Evolutionary conservation across 306 rosid species (phyloP), one percentile per base, ranked within the genome.

Genomic region (Urtica urens): DNA sequence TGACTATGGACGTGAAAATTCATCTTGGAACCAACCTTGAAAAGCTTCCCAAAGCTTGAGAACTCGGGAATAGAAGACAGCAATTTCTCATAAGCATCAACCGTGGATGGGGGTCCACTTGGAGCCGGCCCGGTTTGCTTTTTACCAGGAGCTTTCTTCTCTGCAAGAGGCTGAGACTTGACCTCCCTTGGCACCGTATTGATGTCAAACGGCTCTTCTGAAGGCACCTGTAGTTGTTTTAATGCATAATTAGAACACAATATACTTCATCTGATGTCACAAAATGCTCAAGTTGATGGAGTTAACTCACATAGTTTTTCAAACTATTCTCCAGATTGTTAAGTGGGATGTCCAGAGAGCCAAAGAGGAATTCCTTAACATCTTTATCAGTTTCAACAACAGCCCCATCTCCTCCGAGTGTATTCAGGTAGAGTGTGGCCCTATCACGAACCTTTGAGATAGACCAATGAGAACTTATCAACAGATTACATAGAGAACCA

Each of bases 121-220:
- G 87, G 75, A 73, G 79, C 81, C 72, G 86, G 85, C 69, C 85
- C 99, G 25, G 93, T 33, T 53, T 90, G 81, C 77, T 85, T 90
- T 79, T 85, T 85, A 63, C 99, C 83, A 41, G 86, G 71, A 46
- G 83, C 87, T 65, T 90, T 90, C 77, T 90, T 90, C 76, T 90
- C 99, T 3, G 83, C 87, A 66, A 77, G 85, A 10, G 87, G 94
- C 66, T 77, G 95, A 50, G 87, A 72, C 67, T 90, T 90, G 48
- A 90, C 65, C 68, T 90, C 99, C 85, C 34, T 81, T 22, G 99
- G 80, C 43, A 85, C 99, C 1, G 74, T 77, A 53, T 69, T 66
- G 33, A 90, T 67, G 73, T 85, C 83, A 85, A 90, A 90, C 20
- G 93, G 76, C 59, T 75, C 93, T 63, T 81, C 95, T 7, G 94